Conservation (phyloP, 345 rosid species). For the Arabidopsis thaliana region DNA sequence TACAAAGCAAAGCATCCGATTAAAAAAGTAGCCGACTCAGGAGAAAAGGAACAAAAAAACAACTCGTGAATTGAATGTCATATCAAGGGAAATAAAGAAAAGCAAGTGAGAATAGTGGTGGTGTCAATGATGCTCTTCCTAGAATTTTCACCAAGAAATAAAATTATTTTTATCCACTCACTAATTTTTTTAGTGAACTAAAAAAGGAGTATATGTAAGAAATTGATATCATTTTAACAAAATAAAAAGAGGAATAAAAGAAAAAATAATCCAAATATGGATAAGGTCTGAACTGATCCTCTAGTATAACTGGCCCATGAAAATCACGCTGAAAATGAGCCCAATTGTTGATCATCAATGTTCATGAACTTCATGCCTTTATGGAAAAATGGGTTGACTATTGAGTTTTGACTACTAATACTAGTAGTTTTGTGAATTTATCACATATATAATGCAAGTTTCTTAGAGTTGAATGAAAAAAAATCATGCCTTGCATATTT, state of each 20-base stretch:
- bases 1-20: conserved; percentile 36
- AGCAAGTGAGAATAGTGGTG: conserved; percentile 25
- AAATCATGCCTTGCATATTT: background rate
- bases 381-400: background rate
- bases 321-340: background rate
- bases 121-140: conserved; percentile 36
- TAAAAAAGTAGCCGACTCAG: conserved; percentile 46
- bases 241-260: background rate
- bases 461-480: too few relatives aligned
- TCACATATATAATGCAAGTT: too few relatives aligned
- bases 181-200: background rate
- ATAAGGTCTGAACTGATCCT: background rate
- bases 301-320: conserved; percentile 2
- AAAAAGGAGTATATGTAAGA: too few relatives aligned
- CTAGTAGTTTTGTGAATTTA: too few relatives aligned
- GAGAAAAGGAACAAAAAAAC: conserved; percentile 44
- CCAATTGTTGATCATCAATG: background rate
- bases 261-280: background rate
- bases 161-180: conserved; percentile 28
- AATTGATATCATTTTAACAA: background rate
- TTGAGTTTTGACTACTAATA: background rate
- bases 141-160: conserved; percentile 12
- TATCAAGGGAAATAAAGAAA: conserved; percentile 23
- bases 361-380: background rate
- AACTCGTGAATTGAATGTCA: conserved; percentile 49